Conservation (phyloP, 495 filamentous ascomycete genomes). For the Pseudoneurospora amorphoporcata region DNA sequence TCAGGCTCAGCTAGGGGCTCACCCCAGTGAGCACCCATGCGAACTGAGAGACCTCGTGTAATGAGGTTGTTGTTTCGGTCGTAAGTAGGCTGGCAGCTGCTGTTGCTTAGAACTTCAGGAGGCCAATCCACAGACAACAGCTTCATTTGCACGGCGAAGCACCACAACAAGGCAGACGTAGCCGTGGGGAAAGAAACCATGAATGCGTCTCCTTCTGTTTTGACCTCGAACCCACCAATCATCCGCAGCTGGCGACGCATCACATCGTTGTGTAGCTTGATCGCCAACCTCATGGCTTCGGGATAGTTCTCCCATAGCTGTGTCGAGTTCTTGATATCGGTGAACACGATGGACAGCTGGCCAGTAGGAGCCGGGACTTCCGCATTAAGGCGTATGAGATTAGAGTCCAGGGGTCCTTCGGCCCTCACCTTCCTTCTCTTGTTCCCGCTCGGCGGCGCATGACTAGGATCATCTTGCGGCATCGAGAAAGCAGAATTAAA, state of each 20-base stretch:
- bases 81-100: slow-evolving; percentile 67
- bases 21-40: slow-evolving; percentile 97
- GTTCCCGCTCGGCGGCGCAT: slow-evolving; percentile 49
- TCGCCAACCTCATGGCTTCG: slow-evolving; percentile 87
- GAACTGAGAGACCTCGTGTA: slow-evolving; percentile 83
- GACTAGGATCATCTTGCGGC: slow-evolving; percentile 53
- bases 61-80: slow-evolving; percentile 85
- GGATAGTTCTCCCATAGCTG: slow-evolving; percentile 94
- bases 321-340: slow-evolving; percentile 98
- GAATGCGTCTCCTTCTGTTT: slow-evolving; percentile 98
- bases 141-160: slow-evolving; percentile 81
- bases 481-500: slow-evolving; percentile 72
- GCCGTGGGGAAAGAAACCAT: slow-evolving; percentile 98
- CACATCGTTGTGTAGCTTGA: slow-evolving; percentile 90
- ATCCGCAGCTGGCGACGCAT: slow-evolving; percentile 88
- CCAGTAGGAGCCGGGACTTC: slow-evolving; percentile 86
- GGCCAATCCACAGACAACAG: slow-evolving; percentile 89
- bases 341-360: slow-evolving; percentile 89
- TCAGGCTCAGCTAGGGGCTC: slow-evolving; percentile 89
- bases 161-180: slow-evolving; percentile 89
- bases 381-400: slow-evolving; percentile 69
- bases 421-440: slow-evolving; percentile 50
- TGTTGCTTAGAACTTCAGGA: slow-evolving; percentile 77
- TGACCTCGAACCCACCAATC: slow-evolving; percentile 96
- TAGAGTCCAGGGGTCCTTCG: slow-evolving; percentile 66